Percentiles rank a stretch among this genome's conserved stretches.
Conservation (phyloP, 208 protist species). For the Leishmania gerbilli region DNA sequence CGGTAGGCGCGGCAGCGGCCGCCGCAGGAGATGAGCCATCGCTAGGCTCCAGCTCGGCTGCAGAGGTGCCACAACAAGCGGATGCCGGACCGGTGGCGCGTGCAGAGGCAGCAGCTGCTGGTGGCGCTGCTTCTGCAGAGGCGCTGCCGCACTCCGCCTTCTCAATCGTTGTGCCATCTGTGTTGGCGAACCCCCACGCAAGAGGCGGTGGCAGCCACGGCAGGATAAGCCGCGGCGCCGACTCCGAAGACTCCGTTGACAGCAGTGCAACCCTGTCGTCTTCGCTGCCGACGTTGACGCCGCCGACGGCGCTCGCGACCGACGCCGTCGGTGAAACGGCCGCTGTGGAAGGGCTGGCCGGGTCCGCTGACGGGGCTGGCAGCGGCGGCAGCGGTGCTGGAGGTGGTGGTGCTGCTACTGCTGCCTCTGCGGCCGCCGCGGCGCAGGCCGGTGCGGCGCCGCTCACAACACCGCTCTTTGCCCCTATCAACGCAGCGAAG, state of each 20-base stretch:
- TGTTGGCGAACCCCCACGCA: background rate
- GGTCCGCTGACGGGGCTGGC: background rate
- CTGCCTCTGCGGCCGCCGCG: background rate
- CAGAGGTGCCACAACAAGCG: background rate
- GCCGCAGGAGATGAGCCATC: background rate
- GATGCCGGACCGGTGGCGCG: background rate
- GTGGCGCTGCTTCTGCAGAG: background rate
- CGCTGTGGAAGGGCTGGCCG: background rate
- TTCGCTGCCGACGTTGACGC: constrained; percentile 3
- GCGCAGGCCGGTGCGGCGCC: background rate
- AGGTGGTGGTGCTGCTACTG: background rate
- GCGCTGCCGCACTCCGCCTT: constrained; percentile 5
- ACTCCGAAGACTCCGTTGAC: constrained; percentile 7
- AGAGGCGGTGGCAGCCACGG: background rate
- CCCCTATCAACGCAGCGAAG: constrained; percentile 15
- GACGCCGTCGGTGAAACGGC: background rate
- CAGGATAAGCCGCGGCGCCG: background rate
- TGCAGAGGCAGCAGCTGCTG: background rate
- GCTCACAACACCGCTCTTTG: constrained; percentile 14
- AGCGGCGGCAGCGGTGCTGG: background rate
- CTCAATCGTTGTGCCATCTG: constrained; percentile 3
- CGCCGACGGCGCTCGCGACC: constrained; percentile 2
- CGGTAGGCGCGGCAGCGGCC: background rate
- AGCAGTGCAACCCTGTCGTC: constrained; percentile 9
- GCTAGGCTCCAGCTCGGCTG: background rate